These are phyloP conservation scores for Chamaecyparis obtusa DNA, from an alignment of 75 land plant species.

Conservation along the genomic window DNA sequence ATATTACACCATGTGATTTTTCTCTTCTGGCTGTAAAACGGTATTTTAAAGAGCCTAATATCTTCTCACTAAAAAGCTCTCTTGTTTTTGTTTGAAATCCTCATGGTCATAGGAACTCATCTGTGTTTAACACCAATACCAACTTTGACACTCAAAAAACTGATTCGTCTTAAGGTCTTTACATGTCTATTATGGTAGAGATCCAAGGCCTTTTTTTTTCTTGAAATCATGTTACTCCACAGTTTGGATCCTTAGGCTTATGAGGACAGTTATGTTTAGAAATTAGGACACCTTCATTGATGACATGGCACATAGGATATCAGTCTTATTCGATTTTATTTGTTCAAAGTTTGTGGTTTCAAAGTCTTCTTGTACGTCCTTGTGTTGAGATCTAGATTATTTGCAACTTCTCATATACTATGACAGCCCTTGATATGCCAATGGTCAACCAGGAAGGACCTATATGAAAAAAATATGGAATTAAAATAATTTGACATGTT, in stretches of 20 bases:
- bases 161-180: not conserved
- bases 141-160: not conserved
- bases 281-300: too few species aligned
- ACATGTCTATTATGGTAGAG: not conserved
- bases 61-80: not conserved
- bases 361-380: not conserved
- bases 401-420: not conserved
- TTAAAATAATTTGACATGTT: not conserved
- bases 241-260: not conserved
- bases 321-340: not conserved
- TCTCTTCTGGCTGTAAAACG: not conserved
- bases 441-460: not conserved
- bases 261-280: too few species aligned
- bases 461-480: not conserved
- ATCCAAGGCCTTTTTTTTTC: not conserved
- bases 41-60: not conserved
- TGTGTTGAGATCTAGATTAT: not conserved
- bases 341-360: not conserved
- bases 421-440: not conserved
- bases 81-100: not conserved
- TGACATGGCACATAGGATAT: not conserved
- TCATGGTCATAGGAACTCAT: not conserved
- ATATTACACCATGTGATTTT: not conserved
- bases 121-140: not conserved
- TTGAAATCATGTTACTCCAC: not conserved